Percentiles rank a stretch among this genome's conserved stretches.
These are phyloP conservation scores for Leishmania braziliensis DNA, from an alignment of 208 protist genomes.

Conservation along the genomic window DNA sequence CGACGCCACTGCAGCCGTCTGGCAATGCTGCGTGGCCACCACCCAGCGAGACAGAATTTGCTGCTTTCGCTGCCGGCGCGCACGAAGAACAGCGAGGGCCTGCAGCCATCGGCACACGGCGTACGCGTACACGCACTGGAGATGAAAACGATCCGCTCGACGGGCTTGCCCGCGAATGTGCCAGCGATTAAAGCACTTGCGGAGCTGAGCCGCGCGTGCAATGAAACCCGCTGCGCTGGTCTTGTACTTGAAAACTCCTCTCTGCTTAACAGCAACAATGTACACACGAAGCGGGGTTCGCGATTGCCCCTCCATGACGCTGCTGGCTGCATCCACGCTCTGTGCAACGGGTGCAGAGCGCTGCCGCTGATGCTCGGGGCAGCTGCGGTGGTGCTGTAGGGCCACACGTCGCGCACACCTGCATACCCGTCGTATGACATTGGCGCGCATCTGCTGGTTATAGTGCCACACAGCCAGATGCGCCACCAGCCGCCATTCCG, in stretches of 20 bases:
- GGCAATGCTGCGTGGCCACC: neutral
- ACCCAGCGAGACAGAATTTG: constrained; percentile 20
- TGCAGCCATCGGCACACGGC: constrained; percentile 11
- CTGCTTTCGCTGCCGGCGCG: constrained; percentile 5
- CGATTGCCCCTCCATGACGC: neutral
- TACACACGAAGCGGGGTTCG: constrained; percentile 17
- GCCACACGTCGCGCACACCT: constrained; percentile 15
- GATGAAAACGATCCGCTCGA: constrained; percentile 14
- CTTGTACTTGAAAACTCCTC: constrained; percentile 28
- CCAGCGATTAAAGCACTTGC: constrained; percentile 19
- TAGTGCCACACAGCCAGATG: constrained; percentile 39
- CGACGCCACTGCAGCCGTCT: constrained; percentile 4
- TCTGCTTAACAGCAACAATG: neutral
- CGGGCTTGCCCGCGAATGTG: constrained; percentile 5
- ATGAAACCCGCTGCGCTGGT: constrained; percentile 2
- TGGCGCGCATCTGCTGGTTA: constrained; percentile 21
- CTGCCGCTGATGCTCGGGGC: constrained; percentile 1
- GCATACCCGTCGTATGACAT: constrained; percentile 10
- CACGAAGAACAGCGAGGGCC: constrained; percentile 13
- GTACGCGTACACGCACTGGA: constrained; percentile 1
- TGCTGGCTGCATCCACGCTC: neutral
- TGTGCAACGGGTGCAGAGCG: neutral
- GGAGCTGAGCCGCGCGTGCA: constrained; percentile 7
- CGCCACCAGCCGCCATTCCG: constrained; percentile 40
- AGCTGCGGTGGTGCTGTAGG: constrained; percentile 15